phyloP scores from a whole-genome alignment of 768 basidiomycete species.

The Termitomyces sp. region DNA sequence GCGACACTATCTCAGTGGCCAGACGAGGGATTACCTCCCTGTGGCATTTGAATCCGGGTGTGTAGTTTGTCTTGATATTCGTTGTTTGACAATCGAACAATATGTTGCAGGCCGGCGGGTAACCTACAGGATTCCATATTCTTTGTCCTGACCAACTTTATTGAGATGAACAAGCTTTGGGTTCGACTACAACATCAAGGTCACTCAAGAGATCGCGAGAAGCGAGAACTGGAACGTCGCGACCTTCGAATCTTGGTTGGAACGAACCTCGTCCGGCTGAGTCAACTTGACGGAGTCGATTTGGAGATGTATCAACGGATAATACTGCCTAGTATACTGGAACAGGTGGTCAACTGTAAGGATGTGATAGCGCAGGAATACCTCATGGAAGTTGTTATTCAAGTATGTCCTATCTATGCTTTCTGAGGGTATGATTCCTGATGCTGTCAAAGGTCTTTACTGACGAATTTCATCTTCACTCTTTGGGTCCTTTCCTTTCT shows the following conservation, averaged over 20 bases:
- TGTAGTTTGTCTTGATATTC: slow-evolving; percentile 14
- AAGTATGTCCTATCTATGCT: slow-evolving; percentile 45
- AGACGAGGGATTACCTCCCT: slow-evolving; percentile 94
- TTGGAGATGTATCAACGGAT: slow-evolving; percentile 80
- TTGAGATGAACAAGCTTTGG: slow-evolving; percentile 99
- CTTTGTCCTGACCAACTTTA: slow-evolving; percentile 96
- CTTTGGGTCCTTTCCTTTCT: slow-evolving; percentile 92
- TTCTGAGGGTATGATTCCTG: not conserved
- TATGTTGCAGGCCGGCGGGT: slow-evolving; percentile 62
- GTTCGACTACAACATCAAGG: slow-evolving; percentile 97
- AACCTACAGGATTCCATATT: slow-evolving; percentile 93
- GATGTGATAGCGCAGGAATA: slow-evolving; percentile 99
- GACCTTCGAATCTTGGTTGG: slow-evolving; percentile 96
- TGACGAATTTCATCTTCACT: slow-evolving; percentile 96
- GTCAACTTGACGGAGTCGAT: slow-evolving; percentile 95
- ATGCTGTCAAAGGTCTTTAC: slow-evolving; percentile 75
- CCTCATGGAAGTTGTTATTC: slow-evolving; percentile 99
- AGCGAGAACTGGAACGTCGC: slow-evolving; percentile 92
- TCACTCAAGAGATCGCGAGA: slow-evolving; percentile 94
- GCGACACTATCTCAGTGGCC: slow-evolving; percentile 95
- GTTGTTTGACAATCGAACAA: slow-evolving; percentile 1
- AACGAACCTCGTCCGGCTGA: slow-evolving; percentile 93
- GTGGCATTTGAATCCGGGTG: slow-evolving; percentile 82
- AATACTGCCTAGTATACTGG: slow-evolving; percentile 89
- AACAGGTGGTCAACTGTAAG: slow-evolving; percentile 98